Base-by-base conservation (phyloP, 2,329 filamentous ascomycete genomes). In the Magnaporthales sp. region DNA sequence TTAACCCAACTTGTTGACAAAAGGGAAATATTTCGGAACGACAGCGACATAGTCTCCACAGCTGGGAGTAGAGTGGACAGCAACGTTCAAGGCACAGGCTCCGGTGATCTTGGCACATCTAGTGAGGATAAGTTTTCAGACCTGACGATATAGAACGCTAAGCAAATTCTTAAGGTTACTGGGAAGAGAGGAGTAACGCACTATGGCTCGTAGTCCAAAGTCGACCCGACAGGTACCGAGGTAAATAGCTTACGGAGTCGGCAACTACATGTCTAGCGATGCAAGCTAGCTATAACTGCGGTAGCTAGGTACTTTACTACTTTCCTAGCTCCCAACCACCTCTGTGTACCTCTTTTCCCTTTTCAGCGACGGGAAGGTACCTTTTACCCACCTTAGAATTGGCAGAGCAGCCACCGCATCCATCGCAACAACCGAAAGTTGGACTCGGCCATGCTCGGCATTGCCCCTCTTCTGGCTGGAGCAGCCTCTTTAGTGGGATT, bases 1-100 rank as follows among this genome's bases (percentile, higher is more conserved):
- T 74, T 83, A 68, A 86, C 81, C 62, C 79, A 77, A 62, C 78
- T 82, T 63, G 78, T 85, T 62, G 78, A 79, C 66, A 79, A 81
- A 67, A 78, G 77, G 66, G 77, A 80, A 63, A 75, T 38, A 66
- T 32, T 62, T 58, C 56, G 56, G 10, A 13, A 66, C 27, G 67
- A 65, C 11, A 64, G 62, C 8, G 63, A 63, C 29, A 58, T 19
- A 7, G 61, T 65, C 38, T 58, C 22, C 29, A 26, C 56, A 54
- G 60, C 10, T 26, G 65, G n/a, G 15, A 46, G 15, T 46, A 46
- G 38, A 13, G 19, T 46, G 38, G 38, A 46, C 38, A 46, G 38
- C 38, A 46, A 46, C 38, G 38, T 46, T 46, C 38, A 46, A 46
- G 38, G 67, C 70, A 7, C 72, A 71, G 38, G 71, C 74, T 29